Conservation (phyloP, 2,329 filamentous ascomycete species). For the Aschersonia sp. region DNA sequence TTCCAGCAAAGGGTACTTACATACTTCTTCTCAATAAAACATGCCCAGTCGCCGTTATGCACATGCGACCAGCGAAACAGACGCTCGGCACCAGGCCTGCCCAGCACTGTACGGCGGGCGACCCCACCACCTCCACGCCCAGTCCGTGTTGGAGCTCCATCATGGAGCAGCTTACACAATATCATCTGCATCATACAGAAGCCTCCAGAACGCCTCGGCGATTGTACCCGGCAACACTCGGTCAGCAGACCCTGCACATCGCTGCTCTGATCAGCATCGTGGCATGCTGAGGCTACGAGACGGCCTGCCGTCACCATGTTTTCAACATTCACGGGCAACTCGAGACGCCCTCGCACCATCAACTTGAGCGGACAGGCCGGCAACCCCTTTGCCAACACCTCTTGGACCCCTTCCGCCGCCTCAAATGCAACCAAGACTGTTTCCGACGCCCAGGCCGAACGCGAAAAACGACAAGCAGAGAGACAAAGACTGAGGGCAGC, state of each 20-base stretch:
- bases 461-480: slow-evolving; percentile 66
- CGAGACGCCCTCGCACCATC: slow-evolving; percentile 75
- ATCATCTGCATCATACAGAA: neutral
- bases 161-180: neutral
- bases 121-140: too few species aligned
- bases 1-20: too few species aligned
- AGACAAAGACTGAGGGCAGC: slow-evolving; percentile 62
- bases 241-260: too few species aligned
- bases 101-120: too few species aligned
- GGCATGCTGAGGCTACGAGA: neutral
- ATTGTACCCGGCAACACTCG: too few species aligned
- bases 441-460: slow-evolving; percentile 75
- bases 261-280: neutral
- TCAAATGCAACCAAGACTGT: slow-evolving; percentile 62
- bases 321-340: slow-evolving; percentile 78
- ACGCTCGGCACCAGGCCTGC: too few species aligned
- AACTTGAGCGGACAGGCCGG: slow-evolving; percentile 76
- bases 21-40: too few species aligned
- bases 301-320: slow-evolving; percentile 47
- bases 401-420: slow-evolving; percentile 39
- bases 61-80: too few species aligned
- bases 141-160: too few species aligned
- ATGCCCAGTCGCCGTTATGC: too few species aligned
- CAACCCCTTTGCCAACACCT: slow-evolving; percentile 62
- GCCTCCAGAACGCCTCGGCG: neutral